Conservation (phyloP, 441 rosid genomes). For the Isatis lusitanica region DNA sequence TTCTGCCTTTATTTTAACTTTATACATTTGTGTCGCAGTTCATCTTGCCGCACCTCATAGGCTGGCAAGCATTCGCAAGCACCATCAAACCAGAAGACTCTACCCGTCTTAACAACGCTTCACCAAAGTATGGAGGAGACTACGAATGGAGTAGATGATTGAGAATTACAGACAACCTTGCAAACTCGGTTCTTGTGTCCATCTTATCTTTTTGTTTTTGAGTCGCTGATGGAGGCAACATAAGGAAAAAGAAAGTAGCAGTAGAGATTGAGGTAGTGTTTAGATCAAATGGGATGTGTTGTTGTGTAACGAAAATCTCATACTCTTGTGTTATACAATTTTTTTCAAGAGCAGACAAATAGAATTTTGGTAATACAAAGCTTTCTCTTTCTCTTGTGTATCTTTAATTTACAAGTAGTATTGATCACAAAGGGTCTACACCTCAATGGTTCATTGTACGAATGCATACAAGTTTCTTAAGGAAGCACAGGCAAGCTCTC, state of each 20-base stretch:
- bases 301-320: constrained; percentile 18
- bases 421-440: not conserved
- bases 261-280: constrained; percentile 11
- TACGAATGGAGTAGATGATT: constrained; percentile 76
- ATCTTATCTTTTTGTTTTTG: constrained; percentile 1
- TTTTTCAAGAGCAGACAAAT: not conserved
- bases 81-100: constrained; percentile 53
- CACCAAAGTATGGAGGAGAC: constrained; percentile 69
- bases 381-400: not conserved
- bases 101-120: constrained; percentile 45
- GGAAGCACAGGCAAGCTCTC: not conserved
- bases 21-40: constrained; percentile 50
- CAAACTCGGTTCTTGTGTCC: not conserved
- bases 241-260: not conserved
- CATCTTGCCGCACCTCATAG: constrained; percentile 80
- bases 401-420: constrained; percentile 12
- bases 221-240: constrained; percentile 1
- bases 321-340: not conserved
- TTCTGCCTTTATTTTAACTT: not conserved
- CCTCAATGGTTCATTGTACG: not conserved
- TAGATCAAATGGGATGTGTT: constrained; percentile 27
- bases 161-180: not conserved
- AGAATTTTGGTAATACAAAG: constrained; percentile 11
- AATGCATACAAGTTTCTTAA: not conserved
- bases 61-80: constrained; percentile 77